A percentile compares a stretch with the other conserved stretches of the same genome.
phyloP scores from a whole-genome alignment of 2,329 filamentous ascomycete species.

The Chaetomium sp. region DNA sequence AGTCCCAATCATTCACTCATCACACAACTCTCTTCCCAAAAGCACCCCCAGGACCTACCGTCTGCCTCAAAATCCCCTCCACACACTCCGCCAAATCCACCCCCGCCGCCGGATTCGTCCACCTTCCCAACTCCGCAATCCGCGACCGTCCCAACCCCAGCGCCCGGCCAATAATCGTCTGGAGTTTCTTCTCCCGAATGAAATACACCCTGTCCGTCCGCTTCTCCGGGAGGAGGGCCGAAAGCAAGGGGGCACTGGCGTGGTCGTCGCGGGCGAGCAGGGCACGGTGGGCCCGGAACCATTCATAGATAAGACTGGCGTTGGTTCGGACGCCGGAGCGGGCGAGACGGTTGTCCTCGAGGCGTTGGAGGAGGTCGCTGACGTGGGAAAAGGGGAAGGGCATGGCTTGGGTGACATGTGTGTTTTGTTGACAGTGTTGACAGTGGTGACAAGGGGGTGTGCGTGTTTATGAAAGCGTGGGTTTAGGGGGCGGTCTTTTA shows the following conservation, averaged over 20 bases:
- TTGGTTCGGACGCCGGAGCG: slow-evolving; percentile 28
- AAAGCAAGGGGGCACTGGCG: slow-evolving; percentile 60
- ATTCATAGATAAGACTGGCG: slow-evolving; percentile 44
- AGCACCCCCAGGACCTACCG: too few species aligned
- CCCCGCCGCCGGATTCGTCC: slow-evolving; percentile 49
- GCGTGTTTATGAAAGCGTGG: too few species aligned
- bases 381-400: slow-evolving; percentile 62
- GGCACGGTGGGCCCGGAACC: slow-evolving; percentile 61
- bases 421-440: background rate
- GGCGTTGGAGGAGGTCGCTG: slow-evolving; percentile 65
- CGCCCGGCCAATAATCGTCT: slow-evolving; percentile 60
- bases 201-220: slow-evolving; percentile 73
- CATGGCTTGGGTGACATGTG: slow-evolving; percentile 36
- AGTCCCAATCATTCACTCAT: slow-evolving; percentile 13
- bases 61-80: slow-evolving; percentile 54
- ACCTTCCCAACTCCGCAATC: slow-evolving; percentile 54
- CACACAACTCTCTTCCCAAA: too few species aligned
- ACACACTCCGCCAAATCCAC: slow-evolving; percentile 67
- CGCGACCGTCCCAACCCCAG: slow-evolving; percentile 60
- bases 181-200: slow-evolving; percentile 55
- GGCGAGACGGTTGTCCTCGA: slow-evolving; percentile 44
- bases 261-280: slow-evolving; percentile 51
- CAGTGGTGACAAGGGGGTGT: background rate
- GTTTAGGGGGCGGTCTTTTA: too few species aligned
- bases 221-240: slow-evolving; percentile 67